Evolutionary conservation across 345 rosid species (phyloP).

Genomic region (Triadica sebifera): DNA sequence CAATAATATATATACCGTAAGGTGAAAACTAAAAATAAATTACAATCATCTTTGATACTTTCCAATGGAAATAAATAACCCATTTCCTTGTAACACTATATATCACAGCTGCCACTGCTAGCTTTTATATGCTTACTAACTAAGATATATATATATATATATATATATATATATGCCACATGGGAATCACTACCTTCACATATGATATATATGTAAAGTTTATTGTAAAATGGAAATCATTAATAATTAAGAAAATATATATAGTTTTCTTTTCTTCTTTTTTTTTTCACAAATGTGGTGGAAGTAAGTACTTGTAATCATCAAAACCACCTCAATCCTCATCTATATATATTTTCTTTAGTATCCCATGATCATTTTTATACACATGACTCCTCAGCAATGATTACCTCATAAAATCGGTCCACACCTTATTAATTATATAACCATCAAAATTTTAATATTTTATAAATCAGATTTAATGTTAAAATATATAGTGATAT

Average conservation of each 20-base stretch:
- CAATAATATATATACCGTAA: background rate
- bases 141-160: background rate
- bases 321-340: slow-evolving; percentile 10
- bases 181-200: background rate
- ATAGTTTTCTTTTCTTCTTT: no score
- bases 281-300: background rate
- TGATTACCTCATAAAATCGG: background rate
- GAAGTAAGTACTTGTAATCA: slow-evolving; percentile 12
- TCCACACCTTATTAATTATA: background rate
- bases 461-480: no score
- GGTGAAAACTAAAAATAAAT: background rate
- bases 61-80: no score
- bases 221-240: background rate
- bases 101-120: background rate
- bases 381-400: background rate
- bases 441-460: background rate
- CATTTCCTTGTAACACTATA: no score
- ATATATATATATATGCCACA: no score
- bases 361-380: background rate
- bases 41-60: no score
- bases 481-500: no score
- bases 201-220: background rate
- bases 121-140: background rate
- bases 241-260: no score
- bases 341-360: background rate